Conservation (phyloP, 192 early-diverging fungal genomes). For the Cetraspora pellucida region DNA sequence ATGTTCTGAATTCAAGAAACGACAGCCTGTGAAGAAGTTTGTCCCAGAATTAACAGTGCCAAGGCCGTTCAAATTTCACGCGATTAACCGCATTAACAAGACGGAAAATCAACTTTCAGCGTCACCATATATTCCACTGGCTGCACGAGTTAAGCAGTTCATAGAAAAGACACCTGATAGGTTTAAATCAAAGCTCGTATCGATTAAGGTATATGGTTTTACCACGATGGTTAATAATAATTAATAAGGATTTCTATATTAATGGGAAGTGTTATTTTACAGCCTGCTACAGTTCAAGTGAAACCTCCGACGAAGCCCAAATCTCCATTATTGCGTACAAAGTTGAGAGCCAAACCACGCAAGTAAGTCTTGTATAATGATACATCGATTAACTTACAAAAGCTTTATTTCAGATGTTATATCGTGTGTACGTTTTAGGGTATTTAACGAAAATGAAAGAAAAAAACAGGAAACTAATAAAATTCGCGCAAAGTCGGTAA, state of each 20-base stretch:
- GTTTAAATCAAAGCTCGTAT: slow-evolving; percentile 22
- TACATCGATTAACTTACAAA: too few species aligned
- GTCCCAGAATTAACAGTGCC: neutral
- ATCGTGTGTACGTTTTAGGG: too few species aligned
- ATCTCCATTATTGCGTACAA: slow-evolving; percentile 1
- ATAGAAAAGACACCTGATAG: slow-evolving; percentile 20
- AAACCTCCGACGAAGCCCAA: neutral
- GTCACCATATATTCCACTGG: slow-evolving; percentile 17
- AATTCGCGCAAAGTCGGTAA: too few species aligned
- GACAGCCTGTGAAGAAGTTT: neutral
- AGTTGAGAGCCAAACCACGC: neutral
- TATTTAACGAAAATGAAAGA: too few species aligned
- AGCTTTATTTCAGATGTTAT: too few species aligned
- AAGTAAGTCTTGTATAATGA: too few species aligned
- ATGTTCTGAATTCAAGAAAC: neutral
- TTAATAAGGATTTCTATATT: too few species aligned
- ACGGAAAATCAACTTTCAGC: neutral
- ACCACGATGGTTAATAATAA: neutral
- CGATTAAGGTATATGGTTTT: neutral
- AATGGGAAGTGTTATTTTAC: neutral
- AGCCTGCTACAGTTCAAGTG: neutral
- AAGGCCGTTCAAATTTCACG: slow-evolving; percentile 22
- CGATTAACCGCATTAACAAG: neutral
- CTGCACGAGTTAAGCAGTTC: neutral
- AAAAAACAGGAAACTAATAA: too few species aligned